Evolutionary conservation across 805 yeast species (phyloP), one percentile per base, ranked within the genome.

Genomic region (Metschnikowia lochheadii): DNA sequence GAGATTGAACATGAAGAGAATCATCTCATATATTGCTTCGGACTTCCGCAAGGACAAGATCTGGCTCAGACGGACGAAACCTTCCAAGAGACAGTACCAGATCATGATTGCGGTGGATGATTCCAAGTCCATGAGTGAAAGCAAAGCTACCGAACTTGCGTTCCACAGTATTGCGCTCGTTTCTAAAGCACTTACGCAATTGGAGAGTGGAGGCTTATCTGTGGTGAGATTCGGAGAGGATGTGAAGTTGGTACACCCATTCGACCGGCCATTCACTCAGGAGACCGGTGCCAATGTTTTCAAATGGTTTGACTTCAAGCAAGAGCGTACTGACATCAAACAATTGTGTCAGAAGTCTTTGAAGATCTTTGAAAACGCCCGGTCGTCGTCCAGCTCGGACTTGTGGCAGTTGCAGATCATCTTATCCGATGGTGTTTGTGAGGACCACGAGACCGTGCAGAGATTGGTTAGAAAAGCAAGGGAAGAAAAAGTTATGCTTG

Each of bases 61-160:
- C 51, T 94, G 99, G 99, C 79, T 94, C 71, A 82, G 97, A 65
- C 82, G 99, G 69, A 90, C 97, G 6, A 92, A 94, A 65, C 99
- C 99, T 50, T 87, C 96, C 58, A 94, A 94, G 74, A 84, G 99
- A 62, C 94, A 91, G 65, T 94, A 94, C 67, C 99, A 94, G 73
- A 88, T 94, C 55, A 88, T 95, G 97, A 87, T 94, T 57, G 91
- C 99, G 0, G 87, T 94, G 44, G 99, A 94, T 72, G 97, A 94
- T 65, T 94, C 99, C 31, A 90, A 89, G 67, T 92, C 98, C 1
- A 94, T 94, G 99, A 83, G 91, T 50, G 98, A 92, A 67, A 86
- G 96, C 21, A 83, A 85, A 57, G 84, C 95, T 35, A 92, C 89
- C 15, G 89, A 88, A 57, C 76, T 94, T 52, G 98, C 99, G 0